phyloP scores from a whole-genome alignment of 192 early-diverging fungal species.

The Entomortierella beljakovae region DNA sequence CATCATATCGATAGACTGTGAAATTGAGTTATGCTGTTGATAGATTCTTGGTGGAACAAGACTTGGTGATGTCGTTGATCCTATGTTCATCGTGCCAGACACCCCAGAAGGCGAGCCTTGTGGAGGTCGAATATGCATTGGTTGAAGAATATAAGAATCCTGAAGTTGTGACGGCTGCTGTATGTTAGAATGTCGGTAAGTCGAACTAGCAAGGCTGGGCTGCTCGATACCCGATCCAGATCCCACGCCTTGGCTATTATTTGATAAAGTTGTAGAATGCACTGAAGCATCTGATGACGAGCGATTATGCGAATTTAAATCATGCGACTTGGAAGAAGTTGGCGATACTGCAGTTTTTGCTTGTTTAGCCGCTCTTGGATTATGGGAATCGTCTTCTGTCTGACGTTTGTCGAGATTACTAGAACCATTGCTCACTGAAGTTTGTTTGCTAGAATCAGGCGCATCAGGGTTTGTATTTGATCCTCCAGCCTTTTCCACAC shows the following conservation, averaged over 20 bases:
- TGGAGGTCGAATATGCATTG: constrained; percentile 39
- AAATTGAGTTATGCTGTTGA: constrained; percentile 21
- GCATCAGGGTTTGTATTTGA: background rate
- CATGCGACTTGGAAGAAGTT: background rate
- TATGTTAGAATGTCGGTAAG: constrained; percentile 35
- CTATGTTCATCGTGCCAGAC: background rate
- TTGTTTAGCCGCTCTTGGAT: constrained; percentile 25
- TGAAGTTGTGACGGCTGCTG: constrained; percentile 20
- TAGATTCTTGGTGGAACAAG: constrained; percentile 28
- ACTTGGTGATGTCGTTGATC: no score
- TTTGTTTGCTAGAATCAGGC: no score
- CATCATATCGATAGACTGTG: constrained; percentile 29
- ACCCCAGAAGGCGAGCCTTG: background rate
- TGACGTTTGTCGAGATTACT: constrained; percentile 29
- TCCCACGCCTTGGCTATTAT: background rate
- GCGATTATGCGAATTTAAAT: background rate
- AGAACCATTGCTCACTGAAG: no score
- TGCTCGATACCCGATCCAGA: background rate
- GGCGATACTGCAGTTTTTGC: constrained; percentile 1
- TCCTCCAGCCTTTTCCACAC: background rate
- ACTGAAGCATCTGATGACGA: background rate
- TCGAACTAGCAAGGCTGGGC: background rate
- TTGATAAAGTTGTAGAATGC: background rate
- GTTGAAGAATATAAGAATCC: constrained; percentile 41
- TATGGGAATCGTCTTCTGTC: constrained; percentile 16